Base-by-base conservation (phyloP, 108 stramenopile species). In the Nannochloropsis granulata region DNA sequence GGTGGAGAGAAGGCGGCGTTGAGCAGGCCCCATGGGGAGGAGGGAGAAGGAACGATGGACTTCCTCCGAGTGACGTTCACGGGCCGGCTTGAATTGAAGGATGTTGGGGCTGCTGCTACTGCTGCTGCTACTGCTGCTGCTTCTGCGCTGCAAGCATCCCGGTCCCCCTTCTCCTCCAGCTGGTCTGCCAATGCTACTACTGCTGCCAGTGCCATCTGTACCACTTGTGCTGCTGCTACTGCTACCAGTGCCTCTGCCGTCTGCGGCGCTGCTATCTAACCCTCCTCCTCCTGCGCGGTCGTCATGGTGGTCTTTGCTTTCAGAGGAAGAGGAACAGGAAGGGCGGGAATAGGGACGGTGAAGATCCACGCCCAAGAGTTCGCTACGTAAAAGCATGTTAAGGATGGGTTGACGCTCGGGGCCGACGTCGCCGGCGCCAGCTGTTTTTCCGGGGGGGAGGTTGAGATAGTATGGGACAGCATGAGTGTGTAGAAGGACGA, bases 321-420 rank as follows among this genome's bases (percentile, higher is more conserved):
- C 34, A 34, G 34, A 34, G 34, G 5, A 34, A 5, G 34, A 1
- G 34, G 34, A 34, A 34, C 2, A 34, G 34, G 34, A 34, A 34
- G 34, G 34, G 34, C 34, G 34, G 34, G 34, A 34, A 5, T 34
- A 34, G 34, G 25, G 78, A 21, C 26, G 81, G 11, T 71, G n/a
- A n/a, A 81, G n/a, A 12, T 88, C 88, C 34, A 43, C 25, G 8
- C 89, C 89, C 23, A 90, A 84, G 19, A 90, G 85, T 44, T 90
- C 87, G 44, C 81, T 90, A 42, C 87, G 85, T 21, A 90, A 82
- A 44, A 90, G 87, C 85, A 86, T 86, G 43, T 87, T 87, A 24
- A 83, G 82, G 43, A 83, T 88, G 24, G 83, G 83, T 78, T 85
- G 86, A 24, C 85, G 56, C 24, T 85, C 85, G 23, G 46, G 34